Evolutionary conservation across 306 rosid species (phyloP).

Genomic region (Dryas drummondii): DNA sequence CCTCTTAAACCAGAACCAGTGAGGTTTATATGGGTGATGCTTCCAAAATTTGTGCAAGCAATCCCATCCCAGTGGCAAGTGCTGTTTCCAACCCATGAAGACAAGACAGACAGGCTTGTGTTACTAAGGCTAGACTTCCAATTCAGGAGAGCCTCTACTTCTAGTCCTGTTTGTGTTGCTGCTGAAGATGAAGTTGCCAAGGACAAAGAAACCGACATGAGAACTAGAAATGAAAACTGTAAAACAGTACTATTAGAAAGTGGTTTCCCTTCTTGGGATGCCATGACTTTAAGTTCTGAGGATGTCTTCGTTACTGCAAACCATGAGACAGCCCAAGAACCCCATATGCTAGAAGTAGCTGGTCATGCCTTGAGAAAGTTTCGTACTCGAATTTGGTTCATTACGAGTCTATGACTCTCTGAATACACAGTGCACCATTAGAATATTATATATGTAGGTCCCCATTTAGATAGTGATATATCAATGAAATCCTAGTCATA

Average conservation of each 20-base stretch:
- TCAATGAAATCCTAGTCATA: too few species aligned
- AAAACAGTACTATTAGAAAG: not conserved
- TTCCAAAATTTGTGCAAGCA: constrained; percentile 14
- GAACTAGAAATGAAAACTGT: not conserved
- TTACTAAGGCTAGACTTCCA: constrained; percentile 33
- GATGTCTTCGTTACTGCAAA: not conserved
- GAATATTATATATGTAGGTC: too few species aligned
- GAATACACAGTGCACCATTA: too few species aligned
- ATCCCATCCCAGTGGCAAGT: constrained; percentile 31
- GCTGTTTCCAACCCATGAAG: constrained; percentile 27
- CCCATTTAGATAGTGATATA: too few species aligned
- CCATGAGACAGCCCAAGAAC: not conserved
- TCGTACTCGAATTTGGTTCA: too few species aligned
- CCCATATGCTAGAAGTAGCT: not conserved
- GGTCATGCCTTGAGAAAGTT: not conserved
- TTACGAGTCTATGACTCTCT: too few species aligned
- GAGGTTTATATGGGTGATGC: constrained; percentile 23
- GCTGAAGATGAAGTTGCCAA: not conserved
- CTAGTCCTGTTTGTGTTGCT: not conserved
- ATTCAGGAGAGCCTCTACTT: constrained; percentile 28
- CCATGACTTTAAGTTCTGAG: not conserved
- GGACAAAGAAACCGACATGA: constrained; percentile 3
- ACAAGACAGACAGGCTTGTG: constrained; percentile 7
- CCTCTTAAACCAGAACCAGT: constrained; percentile 28
- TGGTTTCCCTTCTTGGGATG: not conserved